These are phyloP conservation scores for Mycosphaerella sp. DNA, from an alignment of 2,329 filamentous ascomycete species.

Conservation along the genomic window DNA sequence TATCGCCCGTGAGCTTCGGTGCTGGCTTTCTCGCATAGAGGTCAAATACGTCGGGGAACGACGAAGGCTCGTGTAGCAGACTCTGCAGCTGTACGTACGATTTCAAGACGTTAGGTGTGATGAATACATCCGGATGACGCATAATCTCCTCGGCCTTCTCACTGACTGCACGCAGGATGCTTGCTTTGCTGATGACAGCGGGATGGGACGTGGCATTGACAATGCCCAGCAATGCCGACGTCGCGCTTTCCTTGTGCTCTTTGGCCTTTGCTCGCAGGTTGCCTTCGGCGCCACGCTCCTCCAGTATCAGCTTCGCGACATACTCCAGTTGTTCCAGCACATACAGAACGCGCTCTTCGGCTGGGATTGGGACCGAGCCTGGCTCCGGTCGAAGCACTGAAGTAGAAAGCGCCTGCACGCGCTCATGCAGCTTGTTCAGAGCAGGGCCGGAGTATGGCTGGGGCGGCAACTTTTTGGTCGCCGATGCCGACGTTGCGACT, in stretches of 20 bases:
- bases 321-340: constrained; percentile 31
- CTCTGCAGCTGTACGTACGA: constrained; percentile 72
- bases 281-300: constrained; percentile 14
- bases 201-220: constrained; percentile 35
- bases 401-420: constrained; percentile 26
- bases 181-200: constrained; percentile 34
- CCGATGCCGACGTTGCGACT: neutral
- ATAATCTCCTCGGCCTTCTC: constrained; percentile 62
- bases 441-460: constrained; percentile 8
- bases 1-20: constrained; percentile 51
- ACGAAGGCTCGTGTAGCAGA: constrained; percentile 63
- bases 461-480: neutral
- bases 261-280: constrained; percentile 1
- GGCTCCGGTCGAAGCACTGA: constrained; percentile 24
- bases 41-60: constrained; percentile 71
- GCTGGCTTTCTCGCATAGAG: constrained; percentile 79
- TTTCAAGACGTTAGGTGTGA: constrained; percentile 65
- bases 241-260: constrained; percentile 36
- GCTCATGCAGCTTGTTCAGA: constrained; percentile 21
- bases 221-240: constrained; percentile 49
- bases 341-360: constrained; percentile 30
- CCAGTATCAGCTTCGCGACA: constrained; percentile 24
- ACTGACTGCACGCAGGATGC: constrained; percentile 42
- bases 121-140: constrained; percentile 68
- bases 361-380: constrained; percentile 20